Evolutionary conservation across 768 basidiomycete species (phyloP), one percentile per base, ranked within the genome.

Genomic region (Coprinopsis marcescibilis): DNA sequence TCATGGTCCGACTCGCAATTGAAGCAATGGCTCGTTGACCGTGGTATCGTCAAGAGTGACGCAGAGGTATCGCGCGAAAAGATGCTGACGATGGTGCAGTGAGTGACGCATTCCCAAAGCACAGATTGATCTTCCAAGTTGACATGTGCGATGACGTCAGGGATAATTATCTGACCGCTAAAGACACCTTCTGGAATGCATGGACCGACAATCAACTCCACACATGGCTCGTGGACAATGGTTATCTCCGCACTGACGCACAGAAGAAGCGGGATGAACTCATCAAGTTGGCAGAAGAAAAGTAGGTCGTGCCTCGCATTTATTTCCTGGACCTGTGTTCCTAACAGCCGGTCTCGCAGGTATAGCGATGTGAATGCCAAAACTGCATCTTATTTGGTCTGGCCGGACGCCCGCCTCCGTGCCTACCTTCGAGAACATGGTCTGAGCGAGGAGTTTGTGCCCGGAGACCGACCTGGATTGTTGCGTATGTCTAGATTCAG

Each of bases 341-440:
- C 52, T 26, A 44, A 40, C 36, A 36, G 2, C 29, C 12, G 3
- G 3, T 20, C 42, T 23, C 26, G n/a, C 53, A 88, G 79, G 60
- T 81, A 79, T 57, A 71, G 70, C 45, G 77, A 82, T 36, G 55
- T 56, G 12, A 53, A 59, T 11, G 56, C 61, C 1, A 57, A 68
- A 27, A 72, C 75, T 1, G 72, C 81, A 2, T 68, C 79, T 2
- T 96, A 95, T 65, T 70, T 94, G 41, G 75, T 77, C 8, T 98
- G 95, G 95, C 89, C 90, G 11, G 94, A 97, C 58, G 89, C 93
- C 2, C 78, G 94, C 25, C 80, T 98, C 21, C 83, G 93, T 37
- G 91, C 87, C 1, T 96, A 89, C 65, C 76, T 97, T 15, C 77
- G 91, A 35, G 80, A 87, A 57, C 76, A 78, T 52, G 86, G 85